Evolutionary conservation across 495 filamentous ascomycete species (phyloP), one percentile per base, ranked within the genome.

Genomic region (Polyplosphaeria fusca): DNA sequence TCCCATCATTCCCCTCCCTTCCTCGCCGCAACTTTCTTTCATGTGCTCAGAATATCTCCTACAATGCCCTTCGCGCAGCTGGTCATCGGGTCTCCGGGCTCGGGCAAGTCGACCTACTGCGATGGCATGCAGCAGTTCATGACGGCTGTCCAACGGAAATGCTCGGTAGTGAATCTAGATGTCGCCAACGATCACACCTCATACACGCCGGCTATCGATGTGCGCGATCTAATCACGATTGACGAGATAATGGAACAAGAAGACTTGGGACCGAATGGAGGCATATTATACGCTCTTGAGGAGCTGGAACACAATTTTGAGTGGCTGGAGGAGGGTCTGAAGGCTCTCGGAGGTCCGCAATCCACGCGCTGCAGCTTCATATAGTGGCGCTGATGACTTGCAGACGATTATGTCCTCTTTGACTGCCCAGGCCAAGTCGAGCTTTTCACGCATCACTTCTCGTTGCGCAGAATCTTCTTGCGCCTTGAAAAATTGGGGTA

Each of bases 51-150:
- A 45, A 27, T 5, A 20, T 40, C 22, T 28, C 24, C 28, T 38
- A 54, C 35, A 16, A 85, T 84, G 81, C 82, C 81, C 5, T 83
- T 82, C 58, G 77, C 81, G 43, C 86, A 93, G 73, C 82, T 98
- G 22, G 85, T 96, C 12, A 86, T 96, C 53, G 93, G 93, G 12
- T 89, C 92, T 23, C 92, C 93, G 5, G 93, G 93, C 58, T 82
- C 91, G 22, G 93, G 93, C 16, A 98, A 98, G 73, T 95, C 91
- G 41, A 98, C 93, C 4, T 96, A 94, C 71, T 96, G 91, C 78
- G 87, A 96, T 81, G 93, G 93, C 61, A 95, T 98, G 88, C 88
- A 95, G 63, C 93, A 98, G 74, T 97, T 96, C 78, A 85, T 96
- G 77, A 82, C 82, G 52, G 91, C 93, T 45, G 95, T 98, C 67